These are phyloP conservation scores for Trapa bicornis DNA, from an alignment of 345 rosid genomes.

Conservation along the genomic window DNA sequence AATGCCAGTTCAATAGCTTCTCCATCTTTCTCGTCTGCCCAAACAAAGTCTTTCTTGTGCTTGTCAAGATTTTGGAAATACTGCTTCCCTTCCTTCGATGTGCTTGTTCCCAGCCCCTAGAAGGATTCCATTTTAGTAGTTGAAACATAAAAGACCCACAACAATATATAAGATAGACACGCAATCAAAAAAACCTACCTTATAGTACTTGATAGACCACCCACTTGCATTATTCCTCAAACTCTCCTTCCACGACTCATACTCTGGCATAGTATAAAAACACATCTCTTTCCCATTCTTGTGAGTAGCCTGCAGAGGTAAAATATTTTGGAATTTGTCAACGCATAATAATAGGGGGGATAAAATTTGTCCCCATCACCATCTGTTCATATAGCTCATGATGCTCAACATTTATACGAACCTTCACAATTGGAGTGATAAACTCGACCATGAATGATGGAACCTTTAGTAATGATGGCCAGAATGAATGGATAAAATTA, in stretches of 20 bases:
- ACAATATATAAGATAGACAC: background rate
- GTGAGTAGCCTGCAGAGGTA: constrained; percentile 47
- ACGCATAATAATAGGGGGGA: background rate
- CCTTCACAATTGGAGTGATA: constrained; percentile 96
- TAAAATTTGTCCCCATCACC: no score
- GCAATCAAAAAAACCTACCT: constrained; percentile 37
- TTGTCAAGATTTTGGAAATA: constrained; percentile 44
- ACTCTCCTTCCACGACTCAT: constrained; percentile 75
- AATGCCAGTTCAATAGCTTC: constrained; percentile 95
- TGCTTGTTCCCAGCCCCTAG: constrained; percentile 95
- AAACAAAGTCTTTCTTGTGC: constrained; percentile 81
- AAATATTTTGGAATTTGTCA: background rate
- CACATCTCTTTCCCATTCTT: constrained; percentile 32
- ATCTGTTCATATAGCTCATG: background rate
- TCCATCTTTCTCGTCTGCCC: constrained; percentile 75
- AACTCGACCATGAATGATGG: constrained; percentile 89
- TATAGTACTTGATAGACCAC: constrained; percentile 89
- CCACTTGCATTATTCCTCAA: constrained; percentile 48
- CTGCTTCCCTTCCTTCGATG: constrained; percentile 57
- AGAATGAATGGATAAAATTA: constrained; percentile 85
- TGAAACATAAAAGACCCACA: background rate
- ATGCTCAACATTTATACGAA: constrained; percentile 2
- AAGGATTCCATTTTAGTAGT: background rate
- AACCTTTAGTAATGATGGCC: constrained; percentile 84
- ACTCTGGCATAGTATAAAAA: constrained; percentile 93